These are phyloP conservation scores for Tetratostichococcus sp. DNA, from an alignment of 139 green algal genomes.

Conservation along the genomic window DNA sequence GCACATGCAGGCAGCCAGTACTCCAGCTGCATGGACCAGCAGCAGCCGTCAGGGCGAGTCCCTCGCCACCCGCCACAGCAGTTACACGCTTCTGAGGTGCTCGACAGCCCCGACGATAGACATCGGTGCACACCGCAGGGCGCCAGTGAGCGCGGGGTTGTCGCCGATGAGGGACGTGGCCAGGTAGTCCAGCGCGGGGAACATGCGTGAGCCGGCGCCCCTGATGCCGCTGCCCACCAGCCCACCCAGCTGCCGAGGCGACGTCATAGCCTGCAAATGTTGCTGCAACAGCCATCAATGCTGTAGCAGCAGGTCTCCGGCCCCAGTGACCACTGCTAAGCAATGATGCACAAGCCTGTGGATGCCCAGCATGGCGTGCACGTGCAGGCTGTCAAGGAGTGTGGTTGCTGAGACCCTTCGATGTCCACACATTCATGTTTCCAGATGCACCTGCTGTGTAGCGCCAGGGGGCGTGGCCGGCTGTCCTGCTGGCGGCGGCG, in stretches of 20 bases:
- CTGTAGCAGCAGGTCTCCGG: background rate
- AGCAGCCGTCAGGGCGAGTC: too few relatives aligned
- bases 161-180: constrained; percentile 41
- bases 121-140: constrained; percentile 20
- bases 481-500: background rate
- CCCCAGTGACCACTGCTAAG: background rate
- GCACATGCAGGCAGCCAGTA: too few relatives aligned
- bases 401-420: too few relatives aligned
- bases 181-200: constrained; percentile 47
- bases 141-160: constrained; percentile 45
- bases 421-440: too few relatives aligned
- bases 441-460: constrained; percentile 2
- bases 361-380: too few relatives aligned
- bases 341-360: background rate
- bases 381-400: too few relatives aligned
- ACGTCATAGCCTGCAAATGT: too few relatives aligned
- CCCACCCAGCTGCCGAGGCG: background rate
- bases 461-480: background rate
- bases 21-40: too few relatives aligned
- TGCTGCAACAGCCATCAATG: constrained; percentile 18
- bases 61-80: too few relatives aligned
- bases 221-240: constrained; percentile 5
- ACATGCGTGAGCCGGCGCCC: constrained; percentile 34
- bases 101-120: too few relatives aligned
- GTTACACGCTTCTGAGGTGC: too few relatives aligned